Evolutionary conservation across 176 grass and related monocot genomes (phyloP).

Genomic region (Sorghum bicolor): Sorghum_bicolor_NCBIv3 NC_012870.2:59982001-59982500

Average conservation of each 20-base stretch:
- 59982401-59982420: too few relatives aligned
- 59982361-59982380: background rate
- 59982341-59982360: conserved; percentile 8
- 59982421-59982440: background rate
- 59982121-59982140: background rate
- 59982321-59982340: background rate
- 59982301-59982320: background rate
- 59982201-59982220: background rate
- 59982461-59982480: background rate
- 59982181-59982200: background rate
- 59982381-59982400: background rate
- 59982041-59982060: conserved; percentile 9
- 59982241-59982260: background rate
- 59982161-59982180: background rate
- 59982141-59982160: background rate
- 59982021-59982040: conserved; percentile 10
- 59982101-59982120: background rate
- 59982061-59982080: background rate
- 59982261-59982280: background rate
- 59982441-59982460: background rate
- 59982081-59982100: background rate
- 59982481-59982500: background rate
- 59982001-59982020: conserved; percentile 4
- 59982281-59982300: background rate
- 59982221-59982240: conserved; percentile 17